A percentile compares a stretch with the other conserved stretches of the same genome.
Conservation (phyloP, 768 basidiomycete species). For the Mycena galopus region DNA sequence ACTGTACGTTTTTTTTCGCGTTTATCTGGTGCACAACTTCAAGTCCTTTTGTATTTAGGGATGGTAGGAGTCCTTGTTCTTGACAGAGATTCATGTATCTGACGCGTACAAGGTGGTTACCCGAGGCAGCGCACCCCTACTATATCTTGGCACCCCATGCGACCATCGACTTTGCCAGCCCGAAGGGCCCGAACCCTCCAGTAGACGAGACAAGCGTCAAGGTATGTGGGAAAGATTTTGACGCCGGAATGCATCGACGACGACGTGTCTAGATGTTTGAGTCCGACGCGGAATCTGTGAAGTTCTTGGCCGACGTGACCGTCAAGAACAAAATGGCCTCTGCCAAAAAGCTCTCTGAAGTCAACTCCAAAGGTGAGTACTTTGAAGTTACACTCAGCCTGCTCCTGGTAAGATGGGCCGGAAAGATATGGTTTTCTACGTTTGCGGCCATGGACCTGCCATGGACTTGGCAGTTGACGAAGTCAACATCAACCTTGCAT, state of each 20-base stretch:
- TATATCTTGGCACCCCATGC: constrained; percentile 66
- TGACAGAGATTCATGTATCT: no score
- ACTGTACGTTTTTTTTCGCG: no score
- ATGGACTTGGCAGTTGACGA: constrained; percentile 77
- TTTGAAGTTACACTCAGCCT: no score
- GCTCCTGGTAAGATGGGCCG: constrained; percentile 84
- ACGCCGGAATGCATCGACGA: no score
- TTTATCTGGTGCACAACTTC: no score
- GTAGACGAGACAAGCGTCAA: constrained; percentile 66
- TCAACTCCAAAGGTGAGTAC: constrained; percentile 55
- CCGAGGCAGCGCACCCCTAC: constrained; percentile 56
- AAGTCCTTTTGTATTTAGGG: no score
- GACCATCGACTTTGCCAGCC: constrained; percentile 70
- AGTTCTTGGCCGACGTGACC: constrained; percentile 70
- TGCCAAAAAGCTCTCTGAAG: constrained; percentile 72
- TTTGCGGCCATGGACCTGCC: constrained; percentile 85
- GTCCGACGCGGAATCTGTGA: constrained; percentile 65
- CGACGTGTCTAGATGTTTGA: constrained; percentile 65
- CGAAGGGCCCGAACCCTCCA: constrained; percentile 81
- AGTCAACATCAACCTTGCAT: constrained; percentile 68
- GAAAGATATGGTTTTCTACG: constrained; percentile 83
- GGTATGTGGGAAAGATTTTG: constrained; percentile 52
- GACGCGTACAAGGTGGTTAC: no score
- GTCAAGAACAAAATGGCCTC: constrained; percentile 63
- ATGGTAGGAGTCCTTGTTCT: no score